phyloP scores from a whole-genome alignment of 768 basidiomycete genomes.

The Sarcodon aspratus region DNA sequence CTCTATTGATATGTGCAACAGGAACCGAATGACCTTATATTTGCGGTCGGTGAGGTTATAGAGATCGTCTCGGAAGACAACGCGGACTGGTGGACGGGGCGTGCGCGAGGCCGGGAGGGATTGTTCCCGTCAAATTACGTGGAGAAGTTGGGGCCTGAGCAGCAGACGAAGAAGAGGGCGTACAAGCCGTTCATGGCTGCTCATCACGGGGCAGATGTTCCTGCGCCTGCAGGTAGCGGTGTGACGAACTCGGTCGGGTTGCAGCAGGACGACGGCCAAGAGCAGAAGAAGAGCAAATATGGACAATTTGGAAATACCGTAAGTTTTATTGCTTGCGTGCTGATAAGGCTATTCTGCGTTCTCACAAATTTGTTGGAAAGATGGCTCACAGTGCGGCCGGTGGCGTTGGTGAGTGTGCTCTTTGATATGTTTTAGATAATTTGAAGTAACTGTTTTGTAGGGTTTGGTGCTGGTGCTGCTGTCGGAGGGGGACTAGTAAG shows the following conservation, averaged over 20 bases:
- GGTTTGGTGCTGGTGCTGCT: slow-evolving; percentile 28
- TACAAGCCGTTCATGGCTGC: neutral
- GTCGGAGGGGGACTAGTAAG: slow-evolving; percentile 38
- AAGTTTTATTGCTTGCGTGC: too few relatives aligned
- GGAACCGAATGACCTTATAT: slow-evolving; percentile 75
- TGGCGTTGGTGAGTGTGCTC: slow-evolving; percentile 49
- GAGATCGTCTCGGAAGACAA: slow-evolving; percentile 75
- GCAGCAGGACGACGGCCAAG: slow-evolving; percentile 23
- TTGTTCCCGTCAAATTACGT: slow-evolving; percentile 75
- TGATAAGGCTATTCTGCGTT: too few relatives aligned
- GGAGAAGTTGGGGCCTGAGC: slow-evolving; percentile 35
- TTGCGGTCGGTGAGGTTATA: slow-evolving; percentile 64
- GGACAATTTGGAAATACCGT: slow-evolving; percentile 43
- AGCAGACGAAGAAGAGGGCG: slow-evolving; percentile 10
- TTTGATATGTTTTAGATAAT: slow-evolving; percentile 14
- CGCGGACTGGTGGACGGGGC: slow-evolving; percentile 82
- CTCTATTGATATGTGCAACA: slow-evolving; percentile 14
- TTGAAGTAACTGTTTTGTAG: slow-evolving; percentile 20
- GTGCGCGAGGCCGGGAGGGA: slow-evolving; percentile 47
- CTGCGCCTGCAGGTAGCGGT: slow-evolving; percentile 1
- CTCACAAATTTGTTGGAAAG: too few relatives aligned
- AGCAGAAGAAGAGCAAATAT: slow-evolving; percentile 47
- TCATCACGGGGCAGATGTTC: too few relatives aligned
- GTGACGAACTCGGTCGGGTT: slow-evolving; percentile 20
- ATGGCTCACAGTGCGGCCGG: slow-evolving; percentile 35